Percentiles rank a stretch among this genome's conserved stretches.
Conservation (phyloP, 805 yeast species). For the Metschnikowia peoriensis region DNA sequence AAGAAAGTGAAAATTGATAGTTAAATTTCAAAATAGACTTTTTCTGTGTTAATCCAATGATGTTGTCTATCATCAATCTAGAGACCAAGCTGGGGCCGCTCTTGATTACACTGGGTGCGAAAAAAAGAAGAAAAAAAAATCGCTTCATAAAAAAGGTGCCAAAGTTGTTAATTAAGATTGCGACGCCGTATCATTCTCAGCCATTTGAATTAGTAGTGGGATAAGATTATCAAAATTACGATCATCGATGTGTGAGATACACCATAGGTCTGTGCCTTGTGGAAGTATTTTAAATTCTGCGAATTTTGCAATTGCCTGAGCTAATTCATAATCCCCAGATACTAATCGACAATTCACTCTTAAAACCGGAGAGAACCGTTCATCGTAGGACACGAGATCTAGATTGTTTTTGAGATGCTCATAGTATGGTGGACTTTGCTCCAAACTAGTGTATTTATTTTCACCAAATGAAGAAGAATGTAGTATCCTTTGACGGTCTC, state of each 20-base stretch:
- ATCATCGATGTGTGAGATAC: slow-evolving; percentile 26
- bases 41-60: too few species aligned
- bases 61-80: too few species aligned
- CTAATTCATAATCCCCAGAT: slow-evolving; percentile 17
- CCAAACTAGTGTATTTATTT: slow-evolving; percentile 9
- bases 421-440: slow-evolving; percentile 23
- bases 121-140: too few species aligned
- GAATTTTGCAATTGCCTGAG: slow-evolving; percentile 21
- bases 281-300: slow-evolving; percentile 23
- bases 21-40: too few species aligned
- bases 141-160: neutral
- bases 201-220: slow-evolving; percentile 20
- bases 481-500: slow-evolving; percentile 16
- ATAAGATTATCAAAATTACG: slow-evolving; percentile 24
- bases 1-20: too few species aligned
- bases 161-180: too few species aligned
- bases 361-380: slow-evolving; percentile 23
- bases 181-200: neutral
- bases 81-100: too few species aligned
- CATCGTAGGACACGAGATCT: slow-evolving; percentile 26
- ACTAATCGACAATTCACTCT: slow-evolving; percentile 24
- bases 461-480: slow-evolving; percentile 14
- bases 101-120: slow-evolving; percentile 6
- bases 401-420: slow-evolving; percentile 20
- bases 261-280: slow-evolving; percentile 21